Evolutionary conservation across 2,329 filamentous ascomycete species (phyloP).

Genomic region (Cytospora schulzeri): DNA sequence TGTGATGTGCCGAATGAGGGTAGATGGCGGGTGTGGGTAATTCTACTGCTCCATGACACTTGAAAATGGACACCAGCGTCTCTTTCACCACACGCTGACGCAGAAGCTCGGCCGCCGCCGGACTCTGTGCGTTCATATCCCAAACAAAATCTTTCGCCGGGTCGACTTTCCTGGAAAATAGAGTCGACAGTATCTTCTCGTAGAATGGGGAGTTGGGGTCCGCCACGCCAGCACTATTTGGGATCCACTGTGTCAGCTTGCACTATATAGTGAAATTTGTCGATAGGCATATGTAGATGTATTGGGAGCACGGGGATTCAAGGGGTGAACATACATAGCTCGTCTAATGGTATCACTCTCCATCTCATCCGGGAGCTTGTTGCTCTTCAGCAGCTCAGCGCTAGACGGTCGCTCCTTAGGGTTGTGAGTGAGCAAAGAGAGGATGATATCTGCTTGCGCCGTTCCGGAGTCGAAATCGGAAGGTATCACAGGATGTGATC

Average conservation of each 20-base stretch:
- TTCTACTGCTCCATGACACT: slow-evolving; percentile 86
- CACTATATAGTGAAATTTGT: neutral
- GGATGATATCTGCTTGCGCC: slow-evolving; percentile 76
- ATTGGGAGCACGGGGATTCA: neutral
- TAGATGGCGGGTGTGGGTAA: slow-evolving; percentile 74
- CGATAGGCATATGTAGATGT: neutral
- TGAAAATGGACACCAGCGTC: slow-evolving; percentile 75
- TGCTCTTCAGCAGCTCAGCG: slow-evolving; percentile 78
- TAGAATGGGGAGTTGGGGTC: slow-evolving; percentile 87
- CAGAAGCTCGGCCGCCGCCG: slow-evolving; percentile 63
- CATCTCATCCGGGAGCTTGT: slow-evolving; percentile 86
- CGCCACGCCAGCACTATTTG: slow-evolving; percentile 63
- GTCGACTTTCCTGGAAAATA: slow-evolving; percentile 77
- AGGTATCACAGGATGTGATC: slow-evolving; percentile 70
- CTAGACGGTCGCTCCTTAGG: slow-evolving; percentile 83
- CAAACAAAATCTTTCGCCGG: slow-evolving; percentile 80
- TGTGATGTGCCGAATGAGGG: slow-evolving; percentile 79
- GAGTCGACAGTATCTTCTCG: slow-evolving; percentile 80
- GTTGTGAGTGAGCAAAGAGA: slow-evolving; percentile 78
- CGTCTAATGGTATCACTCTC: slow-evolving; percentile 89
- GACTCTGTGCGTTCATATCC: slow-evolving; percentile 65
- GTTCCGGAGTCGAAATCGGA: slow-evolving; percentile 71
- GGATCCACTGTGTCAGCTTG: neutral
- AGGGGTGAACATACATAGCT: slow-evolving; percentile 54
- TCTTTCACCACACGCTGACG: slow-evolving; percentile 75